phyloP scores from a whole-genome alignment of 192 early-diverging fungal genomes.

The Entomortierella chlamydospora region DNA sequence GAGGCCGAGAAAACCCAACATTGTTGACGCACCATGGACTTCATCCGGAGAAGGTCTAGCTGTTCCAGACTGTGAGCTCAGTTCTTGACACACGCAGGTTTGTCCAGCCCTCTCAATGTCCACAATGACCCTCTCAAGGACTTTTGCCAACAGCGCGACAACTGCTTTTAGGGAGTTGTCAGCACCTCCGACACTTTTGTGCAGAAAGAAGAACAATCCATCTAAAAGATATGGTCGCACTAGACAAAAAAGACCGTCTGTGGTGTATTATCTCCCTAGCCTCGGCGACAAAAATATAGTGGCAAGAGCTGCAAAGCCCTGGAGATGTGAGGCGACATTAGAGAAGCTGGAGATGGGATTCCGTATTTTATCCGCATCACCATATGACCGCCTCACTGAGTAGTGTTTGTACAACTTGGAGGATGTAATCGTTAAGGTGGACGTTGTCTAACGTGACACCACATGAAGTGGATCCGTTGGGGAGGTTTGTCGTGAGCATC shows the following conservation, averaged over 20 bases:
- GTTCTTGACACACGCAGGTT: background rate
- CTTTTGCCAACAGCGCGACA: background rate
- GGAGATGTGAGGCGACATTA: slow-evolving; percentile 7
- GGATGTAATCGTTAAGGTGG: background rate
- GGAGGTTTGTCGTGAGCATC: background rate
- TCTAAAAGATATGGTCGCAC: background rate
- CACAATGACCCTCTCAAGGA: background rate
- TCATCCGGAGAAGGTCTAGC: background rate
- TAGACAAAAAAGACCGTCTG: no score
- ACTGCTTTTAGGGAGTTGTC: background rate
- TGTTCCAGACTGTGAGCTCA: background rate
- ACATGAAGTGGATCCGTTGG: background rate
- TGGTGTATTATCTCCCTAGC: no score
- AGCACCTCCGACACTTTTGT: background rate
- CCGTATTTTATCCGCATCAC: background rate
- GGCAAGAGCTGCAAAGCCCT: background rate
- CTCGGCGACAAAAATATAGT: background rate
- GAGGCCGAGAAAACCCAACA: background rate
- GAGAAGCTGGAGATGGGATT: slow-evolving; percentile 1
- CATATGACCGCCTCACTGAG: slow-evolving; percentile 4
- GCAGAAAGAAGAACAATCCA: background rate
- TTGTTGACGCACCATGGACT: background rate
- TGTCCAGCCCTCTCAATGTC: background rate
- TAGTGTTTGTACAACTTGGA: slow-evolving; percentile 13
- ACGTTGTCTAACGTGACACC: background rate